phyloP scores from a whole-genome alignment of 768 basidiomycete species.

The Sporobolomyces pararoseus region DNA sequence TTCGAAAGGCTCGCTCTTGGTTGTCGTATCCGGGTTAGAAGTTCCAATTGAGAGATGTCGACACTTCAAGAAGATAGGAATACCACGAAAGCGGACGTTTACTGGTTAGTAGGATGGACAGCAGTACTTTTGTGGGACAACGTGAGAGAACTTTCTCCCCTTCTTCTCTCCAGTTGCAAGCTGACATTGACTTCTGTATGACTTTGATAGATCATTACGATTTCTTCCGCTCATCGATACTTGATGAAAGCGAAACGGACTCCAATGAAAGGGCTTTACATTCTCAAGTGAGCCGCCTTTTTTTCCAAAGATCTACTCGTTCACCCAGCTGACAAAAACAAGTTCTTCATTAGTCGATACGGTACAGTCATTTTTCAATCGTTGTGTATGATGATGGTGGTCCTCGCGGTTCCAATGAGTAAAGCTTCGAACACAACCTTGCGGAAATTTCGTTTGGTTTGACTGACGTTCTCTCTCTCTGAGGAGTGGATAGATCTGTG shows the following conservation, averaged over 20 bases:
- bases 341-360: slow-evolving; percentile 2
- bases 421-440: neutral
- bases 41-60: neutral
- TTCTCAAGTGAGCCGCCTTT: neutral
- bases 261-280: slow-evolving; percentile 1
- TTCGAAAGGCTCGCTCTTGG: neutral
- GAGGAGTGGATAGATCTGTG: neutral
- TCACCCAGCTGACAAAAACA: neutral
- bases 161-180: neutral
- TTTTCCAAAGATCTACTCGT: neutral
- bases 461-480: too few relatives aligned
- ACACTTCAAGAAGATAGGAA: neutral
- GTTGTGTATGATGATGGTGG: slow-evolving; percentile 1
- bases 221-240: neutral
- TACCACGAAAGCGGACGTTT: slow-evolving; percentile 9
- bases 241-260: neutral
- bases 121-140: slow-evolving; percentile 2
- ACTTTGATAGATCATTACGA: slow-evolving; percentile 1
- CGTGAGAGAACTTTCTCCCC: neutral
- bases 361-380: slow-evolving; percentile 3
- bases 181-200: neutral
- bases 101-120: slow-evolving; percentile 15
- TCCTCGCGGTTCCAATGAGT: slow-evolving; percentile 11
- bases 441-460: neutral
- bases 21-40: neutral